phyloP scores from a whole-genome alignment of 2,329 filamentous ascomycete species.

The Ophiocordyceps polyrhachis-furcata region DNA sequence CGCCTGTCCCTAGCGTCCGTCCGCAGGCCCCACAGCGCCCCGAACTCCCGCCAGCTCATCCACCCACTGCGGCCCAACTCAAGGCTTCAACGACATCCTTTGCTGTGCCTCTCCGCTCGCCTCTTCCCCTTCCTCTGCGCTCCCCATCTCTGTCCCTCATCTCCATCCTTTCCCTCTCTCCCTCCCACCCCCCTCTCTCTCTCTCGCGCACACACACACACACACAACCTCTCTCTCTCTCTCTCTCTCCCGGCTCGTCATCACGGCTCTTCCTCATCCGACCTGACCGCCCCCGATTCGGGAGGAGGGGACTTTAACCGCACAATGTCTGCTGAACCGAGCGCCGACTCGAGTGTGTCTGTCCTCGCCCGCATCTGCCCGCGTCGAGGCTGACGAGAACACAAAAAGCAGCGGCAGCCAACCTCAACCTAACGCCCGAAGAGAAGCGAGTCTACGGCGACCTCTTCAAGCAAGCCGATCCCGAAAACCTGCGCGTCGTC shows the following conservation, averaged over 20 bases:
- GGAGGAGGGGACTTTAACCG: background rate
- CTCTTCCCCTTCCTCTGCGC: background rate
- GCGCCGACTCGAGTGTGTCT: background rate
- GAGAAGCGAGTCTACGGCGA: conserved; percentile 90
- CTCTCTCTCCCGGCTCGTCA: background rate
- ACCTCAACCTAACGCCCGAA: conserved; percentile 71
- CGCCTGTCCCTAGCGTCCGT: no score
- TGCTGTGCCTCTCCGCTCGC: background rate
- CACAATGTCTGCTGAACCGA: background rate
- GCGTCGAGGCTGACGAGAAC: conserved; percentile 1
- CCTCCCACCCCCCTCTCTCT: background rate
- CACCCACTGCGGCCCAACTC: no score
- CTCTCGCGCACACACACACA: background rate
- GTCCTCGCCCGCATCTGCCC: background rate
- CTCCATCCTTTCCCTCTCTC: background rate
- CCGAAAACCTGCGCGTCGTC: conserved; percentile 78
- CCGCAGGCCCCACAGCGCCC: no score
- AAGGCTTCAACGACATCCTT: background rate
- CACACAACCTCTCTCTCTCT: background rate
- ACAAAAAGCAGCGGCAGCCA: conserved; percentile 30
- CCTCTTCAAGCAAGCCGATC: conserved; percentile 84
- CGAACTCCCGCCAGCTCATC: no score
- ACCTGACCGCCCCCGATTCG: no score
- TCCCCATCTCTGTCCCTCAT: background rate
- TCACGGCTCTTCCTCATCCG: background rate